phyloP scores from a whole-genome alignment of 139 green algal genomes.

The Trebouxia sp. region DNA sequence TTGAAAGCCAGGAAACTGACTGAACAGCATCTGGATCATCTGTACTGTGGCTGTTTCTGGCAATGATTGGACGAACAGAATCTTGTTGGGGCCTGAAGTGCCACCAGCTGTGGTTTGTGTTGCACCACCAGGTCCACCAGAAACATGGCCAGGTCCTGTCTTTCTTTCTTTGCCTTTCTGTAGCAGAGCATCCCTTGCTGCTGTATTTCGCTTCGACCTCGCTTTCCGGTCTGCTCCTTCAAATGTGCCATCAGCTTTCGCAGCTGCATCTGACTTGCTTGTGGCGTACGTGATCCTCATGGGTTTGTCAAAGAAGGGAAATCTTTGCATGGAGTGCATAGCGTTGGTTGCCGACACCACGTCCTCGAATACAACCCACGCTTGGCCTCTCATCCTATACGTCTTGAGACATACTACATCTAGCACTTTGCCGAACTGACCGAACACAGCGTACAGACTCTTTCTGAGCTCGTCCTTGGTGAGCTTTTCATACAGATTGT shows the following conservation, averaged over 20 bases:
- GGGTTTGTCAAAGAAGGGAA: conserved; percentile 98
- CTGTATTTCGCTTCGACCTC: conserved; percentile 48
- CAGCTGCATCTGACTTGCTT: conserved; percentile 18
- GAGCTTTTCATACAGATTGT: conserved; percentile 95
- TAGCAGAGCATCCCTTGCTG: conserved; percentile 40
- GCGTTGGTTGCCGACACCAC: conserved; percentile 81
- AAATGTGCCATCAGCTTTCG: conserved; percentile 46
- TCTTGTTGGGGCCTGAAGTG: conserved; percentile 80
- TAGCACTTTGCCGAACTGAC: conserved; percentile 94
- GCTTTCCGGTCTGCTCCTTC: conserved; percentile 68
- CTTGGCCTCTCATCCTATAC: conserved; percentile 88
- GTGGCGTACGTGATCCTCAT: conserved; percentile 66
- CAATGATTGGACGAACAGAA: conserved; percentile 95
- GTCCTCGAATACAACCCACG: conserved; percentile 95
- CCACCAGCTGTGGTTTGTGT: background rate
- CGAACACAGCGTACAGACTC: conserved; percentile 92
- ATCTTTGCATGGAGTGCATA: conserved; percentile 90
- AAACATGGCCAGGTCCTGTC: background rate
- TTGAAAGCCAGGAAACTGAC: conserved; percentile 91
- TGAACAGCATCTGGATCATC: conserved; percentile 94
- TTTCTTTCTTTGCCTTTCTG: conserved; percentile 13
- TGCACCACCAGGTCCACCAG: conserved; percentile 22
- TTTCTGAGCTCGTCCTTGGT: conserved; percentile 94
- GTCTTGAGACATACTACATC: conserved; percentile 91
- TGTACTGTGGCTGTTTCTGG: conserved; percentile 78